Conservation (phyloP, 768 basidiomycete species). For the Lactarius psammicola region DNA sequence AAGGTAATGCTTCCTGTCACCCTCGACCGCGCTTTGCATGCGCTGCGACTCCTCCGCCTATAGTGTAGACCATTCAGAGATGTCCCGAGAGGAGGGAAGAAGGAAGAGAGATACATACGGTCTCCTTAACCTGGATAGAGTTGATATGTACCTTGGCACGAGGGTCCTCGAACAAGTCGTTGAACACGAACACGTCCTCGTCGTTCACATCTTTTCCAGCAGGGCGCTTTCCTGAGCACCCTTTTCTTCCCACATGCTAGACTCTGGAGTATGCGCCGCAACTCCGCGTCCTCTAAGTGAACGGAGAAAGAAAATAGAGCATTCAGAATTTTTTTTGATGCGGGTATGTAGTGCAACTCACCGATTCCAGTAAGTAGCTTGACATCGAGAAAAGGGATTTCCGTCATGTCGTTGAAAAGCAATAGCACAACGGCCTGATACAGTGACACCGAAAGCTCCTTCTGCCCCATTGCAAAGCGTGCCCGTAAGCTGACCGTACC, state of each 20-base stretch:
- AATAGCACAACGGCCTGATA: slow-evolving; percentile 87
- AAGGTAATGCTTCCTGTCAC: slow-evolving; percentile 79
- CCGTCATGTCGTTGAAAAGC: slow-evolving; percentile 72
- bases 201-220: slow-evolving; percentile 73
- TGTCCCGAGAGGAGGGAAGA: background rate
- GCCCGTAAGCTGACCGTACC: slow-evolving; percentile 78
- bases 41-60: slow-evolving; percentile 84
- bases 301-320: slow-evolving; percentile 31
- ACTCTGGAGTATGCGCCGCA: slow-evolving; percentile 86
- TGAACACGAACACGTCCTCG: slow-evolving; percentile 76
- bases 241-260: slow-evolving; percentile 89
- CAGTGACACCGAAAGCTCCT: slow-evolving; percentile 88
- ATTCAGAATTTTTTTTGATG: slow-evolving; percentile 18
- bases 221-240: slow-evolving; percentile 79
- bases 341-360: slow-evolving; percentile 38
- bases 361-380: slow-evolving; percentile 67
- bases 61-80: background rate
- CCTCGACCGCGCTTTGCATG: slow-evolving; percentile 81
- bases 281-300: slow-evolving; percentile 60
- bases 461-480: slow-evolving; percentile 62
- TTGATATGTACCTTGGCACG: slow-evolving; percentile 86
- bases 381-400: slow-evolving; percentile 66
- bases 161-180: slow-evolving; percentile 77
- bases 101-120: slow-evolving; percentile 50
- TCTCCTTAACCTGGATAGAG: slow-evolving; percentile 91